Evolutionary conservation across 176 grass and related monocot genomes (phyloP).

Genomic region (Alopecurus myosuroides): DNA sequence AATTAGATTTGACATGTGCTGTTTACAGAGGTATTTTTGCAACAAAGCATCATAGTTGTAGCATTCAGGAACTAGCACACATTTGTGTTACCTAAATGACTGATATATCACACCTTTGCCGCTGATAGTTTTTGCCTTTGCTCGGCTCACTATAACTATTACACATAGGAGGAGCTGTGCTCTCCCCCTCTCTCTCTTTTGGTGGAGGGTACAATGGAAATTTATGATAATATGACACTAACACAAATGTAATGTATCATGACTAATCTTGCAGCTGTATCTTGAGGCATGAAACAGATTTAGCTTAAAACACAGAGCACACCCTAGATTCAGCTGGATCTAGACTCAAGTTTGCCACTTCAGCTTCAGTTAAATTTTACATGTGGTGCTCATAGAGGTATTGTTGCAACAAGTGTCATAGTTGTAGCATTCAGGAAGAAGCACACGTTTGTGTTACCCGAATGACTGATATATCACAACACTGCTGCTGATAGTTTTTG

Average conservation of each 20-base stretch:
- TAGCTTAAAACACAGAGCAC: slow-evolving; percentile 41
- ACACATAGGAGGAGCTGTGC: not conserved
- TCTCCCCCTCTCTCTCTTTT: not conserved
- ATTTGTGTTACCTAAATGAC: too few relatives aligned
- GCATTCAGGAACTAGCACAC: too few relatives aligned
- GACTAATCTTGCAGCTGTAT: not conserved
- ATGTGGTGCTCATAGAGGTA: not conserved
- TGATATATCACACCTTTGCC: not conserved
- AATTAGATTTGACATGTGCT: not conserved
- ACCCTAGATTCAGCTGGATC: not conserved
- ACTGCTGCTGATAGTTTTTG: not conserved
- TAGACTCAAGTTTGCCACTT: slow-evolving; percentile 30
- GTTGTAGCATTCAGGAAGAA: slow-evolving; percentile 10
- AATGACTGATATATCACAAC: not conserved
- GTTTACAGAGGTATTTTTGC: not conserved
- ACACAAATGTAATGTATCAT: not conserved
- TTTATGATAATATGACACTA: not conserved
- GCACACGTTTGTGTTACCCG: not conserved
- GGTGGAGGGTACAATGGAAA: not conserved
- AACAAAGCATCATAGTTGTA: not conserved
- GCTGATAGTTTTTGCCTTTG: not conserved
- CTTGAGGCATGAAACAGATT: not conserved
- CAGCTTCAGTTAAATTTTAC: not conserved
- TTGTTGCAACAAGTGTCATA: not conserved
- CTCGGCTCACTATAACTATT: not conserved